A percentile compares a stretch with the other conserved stretches of the same genome.
phyloP scores from a whole-genome alignment of 2,329 filamentous ascomycete genomes.

The Xylaria sp. region DNA sequence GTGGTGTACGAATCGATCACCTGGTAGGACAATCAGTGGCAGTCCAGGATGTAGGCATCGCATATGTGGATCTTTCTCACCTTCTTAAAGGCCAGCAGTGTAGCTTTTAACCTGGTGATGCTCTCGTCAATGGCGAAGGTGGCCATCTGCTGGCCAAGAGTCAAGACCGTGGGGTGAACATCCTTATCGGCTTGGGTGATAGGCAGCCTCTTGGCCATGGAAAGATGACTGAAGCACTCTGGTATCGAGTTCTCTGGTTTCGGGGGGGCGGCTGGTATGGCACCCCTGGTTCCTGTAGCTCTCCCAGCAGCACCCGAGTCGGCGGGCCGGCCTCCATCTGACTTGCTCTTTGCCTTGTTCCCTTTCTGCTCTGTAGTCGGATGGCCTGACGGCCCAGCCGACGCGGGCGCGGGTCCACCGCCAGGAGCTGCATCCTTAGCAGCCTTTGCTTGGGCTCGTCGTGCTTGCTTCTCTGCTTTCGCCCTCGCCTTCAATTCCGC shows the following conservation, averaged over 20 bases:
- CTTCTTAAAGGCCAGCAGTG: slow-evolving; percentile 88
- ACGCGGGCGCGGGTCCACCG: slow-evolving; percentile 49
- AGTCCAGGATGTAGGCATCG: neutral
- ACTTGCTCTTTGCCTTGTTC: slow-evolving; percentile 60
- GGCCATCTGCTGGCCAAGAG: slow-evolving; percentile 89
- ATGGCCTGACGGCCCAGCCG: slow-evolving; percentile 53
- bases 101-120: slow-evolving; percentile 87
- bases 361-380: slow-evolving; percentile 57
- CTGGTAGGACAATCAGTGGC: slow-evolving; percentile 55
- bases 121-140: slow-evolving; percentile 90
- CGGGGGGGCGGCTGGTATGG: slow-evolving; percentile 53
- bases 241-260: slow-evolving; percentile 74
- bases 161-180: slow-evolving; percentile 87
- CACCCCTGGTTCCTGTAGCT: slow-evolving; percentile 49
- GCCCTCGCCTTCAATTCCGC: slow-evolving; percentile 89
- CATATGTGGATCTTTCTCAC: slow-evolving; percentile 57
- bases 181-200: slow-evolving; percentile 73
- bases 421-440: slow-evolving; percentile 60
- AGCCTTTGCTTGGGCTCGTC: slow-evolving; percentile 77
- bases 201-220: slow-evolving; percentile 70
- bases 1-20: slow-evolving; percentile 95
- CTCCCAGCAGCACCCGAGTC: slow-evolving; percentile 46
- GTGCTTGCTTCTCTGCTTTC: slow-evolving; percentile 91
- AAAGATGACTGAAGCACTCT: slow-evolving; percentile 84
- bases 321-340: slow-evolving; percentile 54